Percentiles rank a stretch among this genome's conserved stretches.
Conservation (phyloP, 2,329 filamentous ascomycete species). For the Aaosphaeria arxii region DNA sequence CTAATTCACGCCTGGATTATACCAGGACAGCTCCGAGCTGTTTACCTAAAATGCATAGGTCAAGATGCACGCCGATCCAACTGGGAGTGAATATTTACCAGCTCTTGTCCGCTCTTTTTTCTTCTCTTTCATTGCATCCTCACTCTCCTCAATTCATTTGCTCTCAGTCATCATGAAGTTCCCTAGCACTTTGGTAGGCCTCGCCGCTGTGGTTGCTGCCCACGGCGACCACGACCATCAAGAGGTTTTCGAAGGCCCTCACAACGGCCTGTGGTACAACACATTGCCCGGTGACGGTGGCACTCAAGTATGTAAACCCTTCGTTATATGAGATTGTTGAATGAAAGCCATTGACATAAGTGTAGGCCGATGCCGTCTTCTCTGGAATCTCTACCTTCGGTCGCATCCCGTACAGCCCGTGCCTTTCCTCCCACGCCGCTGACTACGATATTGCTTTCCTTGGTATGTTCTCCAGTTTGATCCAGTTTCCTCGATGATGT, state of each 20-base stretch:
- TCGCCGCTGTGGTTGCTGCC: conserved; percentile 53
- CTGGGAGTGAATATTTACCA: conserved; percentile 18
- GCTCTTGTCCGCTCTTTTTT: conserved; percentile 5
- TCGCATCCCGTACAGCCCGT: conserved; percentile 73
- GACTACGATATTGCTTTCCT: conserved; percentile 85
- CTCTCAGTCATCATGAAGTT: conserved; percentile 23
- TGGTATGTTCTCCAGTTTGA: conserved; percentile 46
- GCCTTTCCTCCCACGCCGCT: conserved; percentile 65
- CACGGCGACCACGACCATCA: conserved; percentile 60
- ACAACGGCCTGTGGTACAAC: conserved; percentile 78
- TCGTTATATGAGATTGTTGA: not conserved
- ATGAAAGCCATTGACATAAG: conserved; percentile 11
- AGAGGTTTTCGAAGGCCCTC: conserved; percentile 64
- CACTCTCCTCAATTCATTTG: not conserved
- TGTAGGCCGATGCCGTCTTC: conserved; percentile 79
- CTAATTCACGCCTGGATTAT: not conserved
- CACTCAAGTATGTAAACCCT: conserved; percentile 61
- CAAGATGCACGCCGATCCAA: conserved; percentile 24
- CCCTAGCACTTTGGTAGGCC: conserved; percentile 21
- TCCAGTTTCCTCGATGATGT: no score
- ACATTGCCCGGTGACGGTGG: conserved; percentile 78
- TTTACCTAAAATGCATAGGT: conserved; percentile 34
- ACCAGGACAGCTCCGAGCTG: conserved; percentile 27
- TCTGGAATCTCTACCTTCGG: conserved; percentile 86
- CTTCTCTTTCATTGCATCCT: not conserved